Base-by-base conservation (phyloP, 1,139 yeast genomes). In the Keqinozyma sinolaborantium region DNA sequence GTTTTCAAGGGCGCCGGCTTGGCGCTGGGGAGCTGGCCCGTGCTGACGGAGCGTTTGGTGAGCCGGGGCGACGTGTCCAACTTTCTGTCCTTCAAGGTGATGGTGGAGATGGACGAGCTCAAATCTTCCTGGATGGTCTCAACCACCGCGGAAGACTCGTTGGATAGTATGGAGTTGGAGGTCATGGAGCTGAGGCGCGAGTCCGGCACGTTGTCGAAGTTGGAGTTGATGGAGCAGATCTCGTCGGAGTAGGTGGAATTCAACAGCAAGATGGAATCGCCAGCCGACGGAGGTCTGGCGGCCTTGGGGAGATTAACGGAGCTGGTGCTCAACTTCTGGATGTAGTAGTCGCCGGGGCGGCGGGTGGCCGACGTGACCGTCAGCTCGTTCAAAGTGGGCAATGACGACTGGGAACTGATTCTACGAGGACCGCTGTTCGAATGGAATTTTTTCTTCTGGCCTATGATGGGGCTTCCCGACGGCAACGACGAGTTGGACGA, bases 341-440 rank as follows among this genome's bases (percentile, higher is more conserved):
- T 56, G 39, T 56, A 68, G 43, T 64, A 66, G 41, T 67, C 73
- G 24, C 73, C 66, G 1, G 74, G 74, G 26, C 73, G 45, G 38
- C 64, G 65, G n/a, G n/a, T n/a, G n/a, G 43, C 26, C 26, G 18
- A 26, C 20, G 31, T 8, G 16, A 6, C 12, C 15, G 35, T 21
- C 14, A 33, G 40, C 19, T 56, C 65, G 26, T 38, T 46, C n/a
- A 50, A 35, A 3, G 50, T 45, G 12, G 50, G 38, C 23, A 59
- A 45, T 14, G 60, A 51, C 23, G 58, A 35, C 33, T 24, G 45
- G 39, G 42, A 36, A 29, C 26, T 42, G 25, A 36, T 43, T 33
- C 44, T 35, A 37, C 29, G 39, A 9, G 37, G 39, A 18, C 35
- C 42, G 14, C 14, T 28, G 14, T 19, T 36, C 16, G 14, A 31